Base-by-base conservation (phyloP, 2,329 filamentous ascomycete genomes). In the Daldinia sp. region DNA sequence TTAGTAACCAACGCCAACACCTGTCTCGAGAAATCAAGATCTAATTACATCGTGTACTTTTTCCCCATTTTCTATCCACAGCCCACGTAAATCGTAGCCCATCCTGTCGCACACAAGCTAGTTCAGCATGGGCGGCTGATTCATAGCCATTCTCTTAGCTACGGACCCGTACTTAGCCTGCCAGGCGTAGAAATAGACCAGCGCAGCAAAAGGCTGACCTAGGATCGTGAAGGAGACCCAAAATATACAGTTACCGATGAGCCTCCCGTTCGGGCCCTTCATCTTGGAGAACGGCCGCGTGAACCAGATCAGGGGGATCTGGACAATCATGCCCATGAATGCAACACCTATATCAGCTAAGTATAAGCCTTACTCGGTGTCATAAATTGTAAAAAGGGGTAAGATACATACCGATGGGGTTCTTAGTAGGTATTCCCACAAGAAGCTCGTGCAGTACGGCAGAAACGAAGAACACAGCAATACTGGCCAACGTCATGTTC, bases 111-210 rank as follows among this genome's bases (percentile, higher is more conserved):
- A 25, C 13, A 8, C 21, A 7, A 45, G 3, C 21, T 45, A 41
- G 4, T 6, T 23, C 39, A 15, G 15, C 32, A n/a, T 27, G 9
- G 48, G 1, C 25, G 47, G 9, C 13, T 49, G 55, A 15, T 63
- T 59, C 43, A 63, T 29, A 27, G 63, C 65, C 62, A 69, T 64
- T 29, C 30, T 61, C 68, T 79, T 81, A 68, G 85, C 92, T 19
- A 94, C 90, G 71, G 90, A 93, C 10, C 95, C 95, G 75, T 97
- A 97, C 80, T 98, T 98, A 57, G 93, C 93, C 79, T 98, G 94
- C 94, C 95, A 99, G 1, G 94, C 94, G 75, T 98, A 98, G 77
- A 97, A 99, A 77, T 99, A 99, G 75, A 96, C 83, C 63, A 99
- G 80, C 0, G 93, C 94, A 1, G 93, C 95, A 70, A 98, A 86